Evolutionary conservation across 768 basidiomycete genomes (phyloP), one percentile per base, ranked within the genome.

Genomic region (Boletellus emodensis): DNA sequence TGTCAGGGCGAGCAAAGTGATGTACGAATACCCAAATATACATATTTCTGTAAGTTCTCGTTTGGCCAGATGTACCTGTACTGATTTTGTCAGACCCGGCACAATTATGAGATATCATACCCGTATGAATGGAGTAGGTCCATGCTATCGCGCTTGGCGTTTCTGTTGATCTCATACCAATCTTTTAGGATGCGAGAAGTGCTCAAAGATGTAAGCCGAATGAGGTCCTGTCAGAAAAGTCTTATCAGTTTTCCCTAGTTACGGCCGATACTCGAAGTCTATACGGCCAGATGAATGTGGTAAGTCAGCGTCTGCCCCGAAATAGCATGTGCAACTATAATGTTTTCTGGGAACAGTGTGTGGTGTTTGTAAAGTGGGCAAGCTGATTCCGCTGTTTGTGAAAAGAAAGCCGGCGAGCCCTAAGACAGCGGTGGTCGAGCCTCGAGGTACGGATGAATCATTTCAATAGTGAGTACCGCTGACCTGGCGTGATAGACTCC

Each of bases 71-170:
- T 22, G 44, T n/a, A 14, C 42, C 34, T 10, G 26, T 22, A 33
- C 44, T 54, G n/a, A 48, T 39, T 12, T 37, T 35, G 18, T 22
- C 54, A 88, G 88, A 84, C 82, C 11, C 78, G 71, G 54, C 88
- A 91, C 53, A 73, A 80, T 63, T 91, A 91, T 59, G 85, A 87
- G 51, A 90, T 90, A 53, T 74, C 73, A 18, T 83, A 87, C 69
- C 80, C 81, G 18, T 90, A 73, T 57, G 72, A 83, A 61, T 91
- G 88, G 88, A 72, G 87, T 88, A 66, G 84, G 15, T 34, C 14
- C 11, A 32, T 28, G 2, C 17, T 34, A 4, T 47, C 33, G 52
- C 52, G 20, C 15, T 32, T 40, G 40, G 8, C 6, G 28, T 37
- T 17, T 44, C 34, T 24, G 46, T 36, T 22, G 18, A 46, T 34